Evolutionary conservation across 2,329 filamentous ascomycete genomes (phyloP), one percentile per base, ranked within the genome.

Genomic region (Trichoderma sp.): DNA sequence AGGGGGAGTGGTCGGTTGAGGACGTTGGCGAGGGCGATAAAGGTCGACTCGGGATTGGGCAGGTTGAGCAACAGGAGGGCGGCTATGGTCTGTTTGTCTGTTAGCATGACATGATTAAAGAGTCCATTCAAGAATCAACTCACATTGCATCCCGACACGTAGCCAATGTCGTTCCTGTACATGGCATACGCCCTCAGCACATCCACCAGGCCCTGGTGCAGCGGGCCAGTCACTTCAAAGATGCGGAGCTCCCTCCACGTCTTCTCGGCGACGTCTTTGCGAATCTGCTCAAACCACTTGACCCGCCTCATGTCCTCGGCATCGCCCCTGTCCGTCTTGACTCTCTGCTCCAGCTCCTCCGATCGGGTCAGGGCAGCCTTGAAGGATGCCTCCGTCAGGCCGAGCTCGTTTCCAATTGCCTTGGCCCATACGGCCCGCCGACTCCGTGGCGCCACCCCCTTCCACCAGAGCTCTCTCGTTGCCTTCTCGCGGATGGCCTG

Each of bases 91-190:
- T 90, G 65, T 24, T 21, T 62, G 2, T 3, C n/a, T 6, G 30
- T 67, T 43, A 68, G 65, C 41, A 45, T 58, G 21, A 30, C 7
- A 9, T 30, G 3, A 15, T 12, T 12, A 30, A 51, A 17, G 21
- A 50, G 58, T 14, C 28, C 1, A 9, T 30, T 62, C 30, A 34
- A 26, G 3, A 7, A n/a, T 9, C 30, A 56, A 82, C 89, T 82
- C 76, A 91, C 88, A 73, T 92, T 90, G 69, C 89, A 90, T 62
- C 90, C 90, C 67, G 84, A 82, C 65, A 91, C 83, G 72, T 92
- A 93, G 68, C 91, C 90, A 71, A 94, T 90, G 73, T 95, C 91
- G 69, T 88, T 89, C 67, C 91, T 85, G 76, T 95, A 95, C 85
- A 92, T 90, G 63, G 88, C 83, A 76, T 94, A 94, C 7, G 91